phyloP scores from a whole-genome alignment of 257 asterid species.

The Solanum megistacrolobum region DNA sequence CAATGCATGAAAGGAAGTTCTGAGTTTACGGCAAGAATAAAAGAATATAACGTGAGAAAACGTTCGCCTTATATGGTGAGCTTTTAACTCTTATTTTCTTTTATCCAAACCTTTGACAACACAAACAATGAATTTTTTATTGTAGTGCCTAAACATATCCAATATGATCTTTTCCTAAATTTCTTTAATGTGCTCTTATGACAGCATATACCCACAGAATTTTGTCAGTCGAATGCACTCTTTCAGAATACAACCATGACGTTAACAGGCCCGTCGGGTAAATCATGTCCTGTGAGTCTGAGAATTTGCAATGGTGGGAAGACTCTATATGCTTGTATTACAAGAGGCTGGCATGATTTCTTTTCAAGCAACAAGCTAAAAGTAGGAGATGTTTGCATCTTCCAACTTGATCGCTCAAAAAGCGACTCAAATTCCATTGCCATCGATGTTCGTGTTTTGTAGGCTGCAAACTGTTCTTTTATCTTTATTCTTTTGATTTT shows the following conservation, averaged over 20 bases:
- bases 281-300: neutral
- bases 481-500: neutral
- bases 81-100: neutral
- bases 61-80: slow-evolving; percentile 8
- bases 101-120: neutral
- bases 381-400: slow-evolving; percentile 13
- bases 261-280: slow-evolving; percentile 4
- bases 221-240: slow-evolving; percentile 3
- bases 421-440: neutral
- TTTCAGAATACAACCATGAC: neutral
- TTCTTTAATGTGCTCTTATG: neutral
- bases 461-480: neutral
- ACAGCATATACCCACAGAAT: slow-evolving; percentile 13
- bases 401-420: neutral
- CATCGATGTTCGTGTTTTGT: neutral
- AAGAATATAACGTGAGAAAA: neutral
- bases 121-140: neutral
- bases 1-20: neutral
- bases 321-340: neutral
- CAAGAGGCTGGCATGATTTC: slow-evolving; percentile 8
- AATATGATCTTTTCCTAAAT: neutral
- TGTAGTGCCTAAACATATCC: neutral
- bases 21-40: neutral
- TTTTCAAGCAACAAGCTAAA: slow-evolving; percentile 5
- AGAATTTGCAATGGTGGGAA: neutral